These are phyloP conservation scores for Penium margaritaceum DNA, from an alignment of 139 green algal genomes.

Conservation along the genomic window DNA sequence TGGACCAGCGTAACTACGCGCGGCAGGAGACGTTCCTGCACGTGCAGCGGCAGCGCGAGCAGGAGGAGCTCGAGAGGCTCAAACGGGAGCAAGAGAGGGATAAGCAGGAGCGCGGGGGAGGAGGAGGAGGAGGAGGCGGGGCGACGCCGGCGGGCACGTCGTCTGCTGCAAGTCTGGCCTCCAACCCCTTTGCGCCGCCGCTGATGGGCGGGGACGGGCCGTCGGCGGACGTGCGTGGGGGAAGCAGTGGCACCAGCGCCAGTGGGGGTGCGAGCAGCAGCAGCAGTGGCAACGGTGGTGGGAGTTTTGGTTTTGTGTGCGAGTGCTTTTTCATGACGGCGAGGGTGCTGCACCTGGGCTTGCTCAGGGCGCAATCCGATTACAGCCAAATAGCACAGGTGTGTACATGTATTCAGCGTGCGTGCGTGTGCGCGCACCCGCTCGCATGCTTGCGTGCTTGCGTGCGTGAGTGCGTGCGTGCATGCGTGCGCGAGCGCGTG, in stretches of 20 bases:
- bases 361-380: constrained; percentile 54
- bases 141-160: background rate
- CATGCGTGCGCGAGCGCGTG: too few relatives aligned
- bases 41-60: background rate
- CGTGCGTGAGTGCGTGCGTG: too few relatives aligned
- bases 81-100: background rate
- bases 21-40: constrained; percentile 29
- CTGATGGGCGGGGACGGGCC: background rate
- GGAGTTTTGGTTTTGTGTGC: constrained; percentile 79
- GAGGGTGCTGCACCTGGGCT: constrained; percentile 69
- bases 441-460: too few relatives aligned
- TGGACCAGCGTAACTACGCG: constrained; percentile 46
- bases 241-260: background rate
- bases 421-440: too few relatives aligned
- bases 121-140: background rate
- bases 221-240: background rate
- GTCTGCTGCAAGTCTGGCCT: too few relatives aligned
- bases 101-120: too few relatives aligned
- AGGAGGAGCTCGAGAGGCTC: constrained; percentile 25
- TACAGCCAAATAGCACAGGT: too few relatives aligned
- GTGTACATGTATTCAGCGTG: too few relatives aligned
- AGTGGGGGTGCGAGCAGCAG: background rate
- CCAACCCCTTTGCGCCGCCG: background rate
- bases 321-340: constrained; percentile 90
- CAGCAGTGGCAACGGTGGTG: background rate